Evolutionary conservation across 2,329 filamentous ascomycete species (phyloP), one percentile per base, ranked within the genome.

Genomic region (Byssothecium circinans): DNA sequence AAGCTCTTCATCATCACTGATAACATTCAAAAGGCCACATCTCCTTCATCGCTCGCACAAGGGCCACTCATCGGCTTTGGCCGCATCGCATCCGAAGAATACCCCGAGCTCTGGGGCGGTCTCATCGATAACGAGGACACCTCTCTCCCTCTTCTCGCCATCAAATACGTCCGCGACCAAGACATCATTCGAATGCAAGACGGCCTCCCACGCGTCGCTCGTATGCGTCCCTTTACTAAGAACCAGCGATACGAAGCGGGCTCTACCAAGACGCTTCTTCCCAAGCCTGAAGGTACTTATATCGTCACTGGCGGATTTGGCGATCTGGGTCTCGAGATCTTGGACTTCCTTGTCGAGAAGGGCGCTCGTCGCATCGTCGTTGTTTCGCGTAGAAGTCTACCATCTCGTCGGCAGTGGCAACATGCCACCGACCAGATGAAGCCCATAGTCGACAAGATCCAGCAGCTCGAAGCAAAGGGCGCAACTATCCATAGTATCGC

Each of bases 271-370:
- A 45, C 42, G 10, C 20, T 61, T 2, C 4, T 57, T 3, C 66
- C 67, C 7, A 22, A 60, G 68, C 18, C 61, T 62, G 60, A 69
- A n/a, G 73, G 74, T 2, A 75, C 74, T 0, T 77, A 77, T 47
- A 23, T 77, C 15, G 68, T 77, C 20, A 74, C 74, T 12, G 73
- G 74, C 34, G 72, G 73, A 1, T 58, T 75, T 12, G 73, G 74
- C 1, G 67, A 64, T 10, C 62, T 77, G 2, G 75, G 74, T 1
- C 62, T 76, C 3, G 67, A 68, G 35, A 57, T 69, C 0, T 65
- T 68, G 6, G 54, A 63, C 11, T 75, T 69, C 45, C 52, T 77
- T 2, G 66, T 71, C 1, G 58, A 70, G 23, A 66, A 72, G n/a
- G 73, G 72, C 0, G 74, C 74, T 23, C 64, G 72, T 2, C 63